A percentile compares a stretch with the other conserved stretches of the same genome.
Evolutionary conservation across 2,329 filamentous ascomycete genomes (phyloP).

Genomic region (Calycina herbarum): DNA sequence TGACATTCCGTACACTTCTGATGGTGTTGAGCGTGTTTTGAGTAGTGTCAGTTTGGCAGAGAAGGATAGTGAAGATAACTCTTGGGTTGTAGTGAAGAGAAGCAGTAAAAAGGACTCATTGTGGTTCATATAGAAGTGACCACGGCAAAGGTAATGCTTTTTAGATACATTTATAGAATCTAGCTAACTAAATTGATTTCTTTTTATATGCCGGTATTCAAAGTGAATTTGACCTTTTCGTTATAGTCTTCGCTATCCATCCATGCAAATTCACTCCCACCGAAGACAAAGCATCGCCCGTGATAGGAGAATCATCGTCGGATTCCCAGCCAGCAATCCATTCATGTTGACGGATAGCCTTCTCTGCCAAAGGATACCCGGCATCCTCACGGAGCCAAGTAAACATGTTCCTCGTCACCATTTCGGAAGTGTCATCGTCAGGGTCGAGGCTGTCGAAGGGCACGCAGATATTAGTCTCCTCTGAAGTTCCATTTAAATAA

Average conservation of each 20-base stretch:
- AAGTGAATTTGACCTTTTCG: slow-evolving; percentile 22
- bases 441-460: slow-evolving; percentile 24
- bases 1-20: not conserved
- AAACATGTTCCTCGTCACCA: slow-evolving; percentile 36
- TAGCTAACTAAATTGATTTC: too few species aligned
- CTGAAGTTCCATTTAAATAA: slow-evolving; percentile 18
- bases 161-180: too few species aligned
- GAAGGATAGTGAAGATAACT: not conserved
- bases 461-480: slow-evolving; percentile 20
- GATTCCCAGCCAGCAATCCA: slow-evolving; percentile 36
- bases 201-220: slow-evolving; percentile 6
- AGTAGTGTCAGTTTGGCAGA: not conserved
- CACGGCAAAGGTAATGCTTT: not conserved
- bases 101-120: not conserved
- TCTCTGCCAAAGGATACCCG: slow-evolving; percentile 36
- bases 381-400: slow-evolving; percentile 35
- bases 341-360: slow-evolving; percentile 34
- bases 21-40: too few species aligned
- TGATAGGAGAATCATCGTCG: slow-evolving; percentile 30
- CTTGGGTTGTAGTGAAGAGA: not conserved
- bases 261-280: slow-evolving; percentile 25
- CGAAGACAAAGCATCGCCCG: slow-evolving; percentile 22
- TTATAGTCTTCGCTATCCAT: slow-evolving; percentile 26
- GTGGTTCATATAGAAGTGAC: not conserved
- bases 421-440: slow-evolving; percentile 30